These are phyloP conservation scores for Barnettozyma californica DNA, from an alignment of 805 yeast species.

Conservation along the genomic window DNA sequence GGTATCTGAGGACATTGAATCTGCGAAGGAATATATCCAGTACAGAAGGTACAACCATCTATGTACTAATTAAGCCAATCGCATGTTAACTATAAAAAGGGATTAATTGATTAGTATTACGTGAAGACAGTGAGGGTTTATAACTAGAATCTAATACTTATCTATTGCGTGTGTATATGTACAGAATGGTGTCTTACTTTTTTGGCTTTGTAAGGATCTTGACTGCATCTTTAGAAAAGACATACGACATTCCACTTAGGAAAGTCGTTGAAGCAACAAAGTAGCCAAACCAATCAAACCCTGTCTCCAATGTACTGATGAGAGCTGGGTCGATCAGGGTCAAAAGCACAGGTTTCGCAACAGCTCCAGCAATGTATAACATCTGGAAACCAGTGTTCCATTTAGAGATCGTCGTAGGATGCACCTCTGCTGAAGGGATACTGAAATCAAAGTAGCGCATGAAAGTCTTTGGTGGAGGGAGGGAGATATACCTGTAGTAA, in stretches of 20 bases:
- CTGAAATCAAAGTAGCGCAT: constrained; percentile 71
- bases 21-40: no score
- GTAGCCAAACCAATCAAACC: constrained; percentile 39
- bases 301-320: constrained; percentile 20
- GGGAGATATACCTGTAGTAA: constrained; percentile 63
- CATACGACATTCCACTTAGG: constrained; percentile 72
- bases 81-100: no score
- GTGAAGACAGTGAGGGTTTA: not conserved
- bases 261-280: constrained; percentile 67
- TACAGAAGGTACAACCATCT: no score
- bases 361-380: constrained; percentile 70
- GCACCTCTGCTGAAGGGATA: constrained; percentile 79
- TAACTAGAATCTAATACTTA: not conserved
- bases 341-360: constrained; percentile 47
- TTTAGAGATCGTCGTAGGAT: constrained; percentile 82
- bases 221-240: constrained; percentile 65
- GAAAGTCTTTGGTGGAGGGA: constrained; percentile 74
- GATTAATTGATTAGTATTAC: no score
- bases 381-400: constrained; percentile 89
- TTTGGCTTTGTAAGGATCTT: constrained; percentile 35
- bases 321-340: constrained; percentile 29
- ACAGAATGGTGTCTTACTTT: not conserved
- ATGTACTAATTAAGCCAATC: no score
- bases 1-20: no score
- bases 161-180: not conserved